Conservation (phyloP, 345 rosid species). For the Euphorbia pulcherrima region DNA sequence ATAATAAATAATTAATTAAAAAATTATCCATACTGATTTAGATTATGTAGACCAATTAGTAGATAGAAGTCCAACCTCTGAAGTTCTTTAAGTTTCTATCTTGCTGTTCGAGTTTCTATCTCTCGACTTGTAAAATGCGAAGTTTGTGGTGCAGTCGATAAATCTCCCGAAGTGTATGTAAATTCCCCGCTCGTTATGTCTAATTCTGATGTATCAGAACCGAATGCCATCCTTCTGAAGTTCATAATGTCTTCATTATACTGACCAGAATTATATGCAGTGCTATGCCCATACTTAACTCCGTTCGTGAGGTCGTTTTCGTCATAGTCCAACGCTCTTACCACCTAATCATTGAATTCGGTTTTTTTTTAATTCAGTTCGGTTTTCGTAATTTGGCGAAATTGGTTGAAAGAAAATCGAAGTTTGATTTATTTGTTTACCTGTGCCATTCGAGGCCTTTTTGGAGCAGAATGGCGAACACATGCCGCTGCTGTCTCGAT, state of each 20-base stretch:
- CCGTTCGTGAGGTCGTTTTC: slow-evolving; percentile 79
- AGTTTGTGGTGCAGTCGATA: slow-evolving; percentile 2
- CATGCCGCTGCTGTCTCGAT: slow-evolving; percentile 93
- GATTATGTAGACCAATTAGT: neutral
- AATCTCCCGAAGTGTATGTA: slow-evolving; percentile 34
- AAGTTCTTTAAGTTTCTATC: slow-evolving; percentile 10
- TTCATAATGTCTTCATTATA: slow-evolving; percentile 57
- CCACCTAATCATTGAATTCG: slow-evolving; percentile 43
- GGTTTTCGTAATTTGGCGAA: neutral
- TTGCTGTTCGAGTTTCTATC: slow-evolving; percentile 46
- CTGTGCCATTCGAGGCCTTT: slow-evolving; percentile 92
- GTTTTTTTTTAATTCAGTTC: neutral
- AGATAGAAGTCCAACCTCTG: neutral
- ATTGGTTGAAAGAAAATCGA: neutral
- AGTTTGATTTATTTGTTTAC: slow-evolving; percentile 26
- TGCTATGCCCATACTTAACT: slow-evolving; percentile 68
- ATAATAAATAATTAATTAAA: neutral
- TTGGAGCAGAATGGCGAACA: slow-evolving; percentile 83
- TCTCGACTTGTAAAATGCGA: slow-evolving; percentile 43
- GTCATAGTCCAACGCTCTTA: slow-evolving; percentile 74
- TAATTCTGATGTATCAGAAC: slow-evolving; percentile 45
- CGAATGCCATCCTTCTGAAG: slow-evolving; percentile 71
- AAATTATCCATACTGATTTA: neutral
- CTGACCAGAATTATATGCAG: slow-evolving; percentile 64
- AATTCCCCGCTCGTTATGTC: slow-evolving; percentile 51